A percentile compares a stretch with the other conserved stretches of the same genome.
These are phyloP conservation scores for Termitomyces sp. DNA, from an alignment of 768 basidiomycete species.

Conservation along the genomic window DNA sequence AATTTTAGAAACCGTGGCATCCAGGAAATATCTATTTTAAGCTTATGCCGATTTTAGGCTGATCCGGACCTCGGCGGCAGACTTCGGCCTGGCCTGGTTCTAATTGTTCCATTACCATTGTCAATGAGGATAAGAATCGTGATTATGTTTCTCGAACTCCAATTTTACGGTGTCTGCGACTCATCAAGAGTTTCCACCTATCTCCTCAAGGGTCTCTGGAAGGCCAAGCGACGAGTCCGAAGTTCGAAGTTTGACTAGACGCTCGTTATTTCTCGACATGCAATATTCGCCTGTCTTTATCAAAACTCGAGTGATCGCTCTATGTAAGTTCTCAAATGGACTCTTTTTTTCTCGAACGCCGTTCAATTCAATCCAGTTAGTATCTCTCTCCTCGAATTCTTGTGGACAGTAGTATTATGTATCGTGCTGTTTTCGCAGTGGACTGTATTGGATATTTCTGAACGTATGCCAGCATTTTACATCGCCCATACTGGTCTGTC, in stretches of 20 bases:
- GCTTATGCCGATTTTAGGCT: too few species aligned
- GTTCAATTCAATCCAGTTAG: slow-evolving; percentile 24
- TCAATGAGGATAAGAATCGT: too few species aligned
- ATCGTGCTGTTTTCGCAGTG: slow-evolving; percentile 41
- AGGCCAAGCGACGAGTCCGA: neutral
- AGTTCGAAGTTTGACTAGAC: neutral
- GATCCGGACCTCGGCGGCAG: too few species aligned
- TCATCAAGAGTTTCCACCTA: neutral
- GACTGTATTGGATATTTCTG: slow-evolving; percentile 34
- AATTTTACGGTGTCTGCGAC: neutral
- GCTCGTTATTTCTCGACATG: slow-evolving; percentile 1
- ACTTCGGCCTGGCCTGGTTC: too few species aligned
- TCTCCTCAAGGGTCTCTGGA: slow-evolving; percentile 3
- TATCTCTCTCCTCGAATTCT: slow-evolving; percentile 36
- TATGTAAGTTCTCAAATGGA: slow-evolving; percentile 14
- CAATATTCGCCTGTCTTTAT: slow-evolving; percentile 16
- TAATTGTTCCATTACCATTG: too few species aligned
- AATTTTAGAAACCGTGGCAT: too few species aligned
- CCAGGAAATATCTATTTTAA: too few species aligned
- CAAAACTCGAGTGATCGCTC: slow-evolving; percentile 14
- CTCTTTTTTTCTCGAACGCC: neutral
- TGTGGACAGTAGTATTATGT: slow-evolving; percentile 44
- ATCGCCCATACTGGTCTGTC: neutral
- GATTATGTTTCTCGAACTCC: neutral
- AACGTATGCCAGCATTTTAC: slow-evolving; percentile 29